A percentile compares a stretch with the other conserved stretches of the same genome.
Evolutionary conservation across 208 protist species (phyloP).

Genomic region (Spongospora subterranea): DNA sequence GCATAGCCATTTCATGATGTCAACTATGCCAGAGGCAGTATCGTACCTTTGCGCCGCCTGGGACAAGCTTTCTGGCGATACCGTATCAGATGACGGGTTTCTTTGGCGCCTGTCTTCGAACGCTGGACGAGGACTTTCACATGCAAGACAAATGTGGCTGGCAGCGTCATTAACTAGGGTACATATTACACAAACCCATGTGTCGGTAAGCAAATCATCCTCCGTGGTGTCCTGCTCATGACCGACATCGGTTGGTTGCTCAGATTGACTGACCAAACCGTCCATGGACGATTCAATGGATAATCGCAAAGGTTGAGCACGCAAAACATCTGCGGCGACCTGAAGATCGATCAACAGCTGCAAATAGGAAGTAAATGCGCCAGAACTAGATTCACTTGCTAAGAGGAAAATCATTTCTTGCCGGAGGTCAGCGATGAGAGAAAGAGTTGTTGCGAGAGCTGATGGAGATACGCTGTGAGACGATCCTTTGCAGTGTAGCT

Average conservation of each 20-base stretch:
- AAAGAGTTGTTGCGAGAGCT: neutral
- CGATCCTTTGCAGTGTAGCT: neutral
- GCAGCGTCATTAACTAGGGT: constrained; percentile 32
- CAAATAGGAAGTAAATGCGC: constrained; percentile 14
- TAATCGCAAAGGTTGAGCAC: neutral
- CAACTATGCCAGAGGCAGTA: neutral
- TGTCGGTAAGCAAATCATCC: neutral
- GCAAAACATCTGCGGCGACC: neutral
- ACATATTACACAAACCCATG: constrained; percentile 12
- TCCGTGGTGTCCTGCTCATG: neutral
- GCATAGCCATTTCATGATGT: constrained; percentile 36
- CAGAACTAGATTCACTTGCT: neutral
- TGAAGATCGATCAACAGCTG: constrained; percentile 21
- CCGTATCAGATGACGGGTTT: neutral
- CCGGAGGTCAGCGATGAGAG: neutral
- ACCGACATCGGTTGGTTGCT: neutral
- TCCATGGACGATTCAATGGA: neutral
- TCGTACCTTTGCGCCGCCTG: neutral
- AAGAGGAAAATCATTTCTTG: neutral
- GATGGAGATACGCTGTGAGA: neutral
- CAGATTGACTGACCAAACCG: neutral
- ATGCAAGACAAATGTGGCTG: neutral
- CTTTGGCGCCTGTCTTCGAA: neutral
- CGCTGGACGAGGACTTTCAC: constrained; percentile 42
- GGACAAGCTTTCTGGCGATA: neutral